These are phyloP conservation scores for Penicillium sp. DNA, from an alignment of 2,329 filamentous ascomycete species.

Conservation along the genomic window DNA sequence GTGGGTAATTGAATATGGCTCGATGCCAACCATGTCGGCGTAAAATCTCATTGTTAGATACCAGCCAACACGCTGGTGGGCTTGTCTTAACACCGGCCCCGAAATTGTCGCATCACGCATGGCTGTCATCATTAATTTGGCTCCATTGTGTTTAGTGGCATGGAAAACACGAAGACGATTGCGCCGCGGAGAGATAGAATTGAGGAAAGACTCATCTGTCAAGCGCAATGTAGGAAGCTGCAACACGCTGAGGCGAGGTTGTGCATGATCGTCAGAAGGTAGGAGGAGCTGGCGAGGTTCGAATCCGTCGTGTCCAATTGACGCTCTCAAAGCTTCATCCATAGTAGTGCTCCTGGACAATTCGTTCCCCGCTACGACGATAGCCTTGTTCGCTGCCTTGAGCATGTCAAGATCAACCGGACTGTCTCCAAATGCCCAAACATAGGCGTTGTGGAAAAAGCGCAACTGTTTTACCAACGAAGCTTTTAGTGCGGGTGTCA, in stretches of 20 bases:
- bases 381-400: conserved; percentile 50
- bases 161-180: too few species aligned
- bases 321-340: conserved; percentile 36
- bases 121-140: too few species aligned
- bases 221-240: neutral
- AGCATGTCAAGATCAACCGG: conserved; percentile 61
- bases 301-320: neutral
- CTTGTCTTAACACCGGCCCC: too few species aligned
- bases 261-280: neutral
- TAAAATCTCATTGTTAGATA: too few species aligned
- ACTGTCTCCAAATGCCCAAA: conserved; percentile 63
- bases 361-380: conserved; percentile 57
- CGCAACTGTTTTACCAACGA: neutral
- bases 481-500: neutral
- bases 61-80: too few species aligned
- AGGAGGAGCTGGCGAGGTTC: neutral
- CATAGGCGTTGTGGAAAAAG: conserved; percentile 27
- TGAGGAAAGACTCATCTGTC: too few species aligned
- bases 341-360: conserved; percentile 52
- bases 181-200: too few species aligned
- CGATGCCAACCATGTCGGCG: too few species aligned
- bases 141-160: too few species aligned
- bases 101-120: too few species aligned
- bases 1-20: too few species aligned
- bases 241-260: neutral